Evolutionary conservation across 352 stramenopile genomes (phyloP), one percentile per base, ranked within the genome.

Genomic region (Pythium insidiosum): DNA sequence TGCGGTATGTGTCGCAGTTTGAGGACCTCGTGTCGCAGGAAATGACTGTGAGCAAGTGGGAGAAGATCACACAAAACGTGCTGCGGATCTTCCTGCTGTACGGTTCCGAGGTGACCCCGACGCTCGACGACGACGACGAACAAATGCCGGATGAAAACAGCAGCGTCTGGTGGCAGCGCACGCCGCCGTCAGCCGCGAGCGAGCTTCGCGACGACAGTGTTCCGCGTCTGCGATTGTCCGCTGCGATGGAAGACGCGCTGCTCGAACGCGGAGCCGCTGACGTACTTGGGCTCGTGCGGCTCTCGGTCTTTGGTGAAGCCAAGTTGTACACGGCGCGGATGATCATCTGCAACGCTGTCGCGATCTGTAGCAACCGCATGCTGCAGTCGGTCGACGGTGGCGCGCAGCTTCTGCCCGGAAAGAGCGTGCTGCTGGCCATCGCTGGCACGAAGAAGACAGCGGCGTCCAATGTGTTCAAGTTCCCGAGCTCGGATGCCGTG

Each of bases 271-370:
- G 24, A 6, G 53, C 49, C 20, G 36, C n/a, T 6, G 49, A 51
- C 15, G 35, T 52, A 6, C 46, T 63, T 15, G 58, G 53, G 2
- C 26, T 89, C 25, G 49, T 89, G 34, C 67, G 68, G 16, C 50
- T 87, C 24, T 79, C 76, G 9, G 52, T 85, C 11, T 78, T 90
- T 47, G 73, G 79, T 12, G 74, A 93, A 41, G 72, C 85, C 33
- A 88, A 90, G 55, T 49, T 89, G 44, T 85, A 89, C 46, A 72
- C 75, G 23, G 83, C 75, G 26, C 68, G 77, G 23, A 84, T 93
- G 75, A 80, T 90, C 9, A 21, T 89, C 41, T 90, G 75, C 56
- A 88, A 90, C 50, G 54, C 75, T 11, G 66, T 69, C 2, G 75
- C 80, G 31, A 88, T 84, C 50, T 93, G 80, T 43, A 56, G 66